Conservation (phyloP, 495 filamentous ascomycete genomes). For the Lepidopterella palustris region DNA sequence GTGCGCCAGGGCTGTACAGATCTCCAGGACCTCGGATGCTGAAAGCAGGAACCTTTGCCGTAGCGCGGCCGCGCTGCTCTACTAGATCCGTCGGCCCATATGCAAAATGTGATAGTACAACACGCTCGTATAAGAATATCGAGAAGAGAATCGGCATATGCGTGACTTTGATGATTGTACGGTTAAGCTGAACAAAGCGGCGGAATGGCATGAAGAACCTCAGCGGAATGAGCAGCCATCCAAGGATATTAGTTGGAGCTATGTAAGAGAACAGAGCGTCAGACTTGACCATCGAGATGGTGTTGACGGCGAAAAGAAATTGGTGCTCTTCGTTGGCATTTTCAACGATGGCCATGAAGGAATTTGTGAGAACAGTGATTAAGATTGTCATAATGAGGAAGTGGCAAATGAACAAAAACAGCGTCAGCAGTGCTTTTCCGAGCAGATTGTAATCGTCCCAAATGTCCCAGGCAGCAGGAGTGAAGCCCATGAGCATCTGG, state of each 20-base stretch:
- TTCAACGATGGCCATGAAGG: slow-evolving; percentile 86
- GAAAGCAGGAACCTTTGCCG: slow-evolving; percentile 31
- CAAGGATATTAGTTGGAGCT: slow-evolving; percentile 79
- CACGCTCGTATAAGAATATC: slow-evolving; percentile 81
- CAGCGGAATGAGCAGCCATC: slow-evolving; percentile 76
- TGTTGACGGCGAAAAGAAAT: slow-evolving; percentile 89
- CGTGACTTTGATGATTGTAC: slow-evolving; percentile 79
- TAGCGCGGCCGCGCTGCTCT: slow-evolving; percentile 40
- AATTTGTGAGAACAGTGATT: slow-evolving; percentile 87
- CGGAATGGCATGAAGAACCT: slow-evolving; percentile 72
- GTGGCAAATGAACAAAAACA: slow-evolving; percentile 90
- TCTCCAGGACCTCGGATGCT: slow-evolving; percentile 39
- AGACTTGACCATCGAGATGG: slow-evolving; percentile 93
- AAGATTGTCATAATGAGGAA: slow-evolving; percentile 91
- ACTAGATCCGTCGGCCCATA: slow-evolving; percentile 72
- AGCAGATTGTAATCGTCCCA: slow-evolving; percentile 76
- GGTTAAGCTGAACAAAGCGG: slow-evolving; percentile 72
- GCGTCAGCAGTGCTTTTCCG: slow-evolving; percentile 63
- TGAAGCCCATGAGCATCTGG: slow-evolving; percentile 87
- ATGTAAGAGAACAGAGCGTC: slow-evolving; percentile 89
- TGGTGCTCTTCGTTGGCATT: slow-evolving; percentile 91
- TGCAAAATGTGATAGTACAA: slow-evolving; percentile 59
- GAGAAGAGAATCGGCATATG: slow-evolving; percentile 79
- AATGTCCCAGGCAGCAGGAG: slow-evolving; percentile 62
- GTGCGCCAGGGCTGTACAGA: slow-evolving; percentile 60